Base-by-base conservation (phyloP, 306 rosid genomes). In the Pueraria montana region DNA sequence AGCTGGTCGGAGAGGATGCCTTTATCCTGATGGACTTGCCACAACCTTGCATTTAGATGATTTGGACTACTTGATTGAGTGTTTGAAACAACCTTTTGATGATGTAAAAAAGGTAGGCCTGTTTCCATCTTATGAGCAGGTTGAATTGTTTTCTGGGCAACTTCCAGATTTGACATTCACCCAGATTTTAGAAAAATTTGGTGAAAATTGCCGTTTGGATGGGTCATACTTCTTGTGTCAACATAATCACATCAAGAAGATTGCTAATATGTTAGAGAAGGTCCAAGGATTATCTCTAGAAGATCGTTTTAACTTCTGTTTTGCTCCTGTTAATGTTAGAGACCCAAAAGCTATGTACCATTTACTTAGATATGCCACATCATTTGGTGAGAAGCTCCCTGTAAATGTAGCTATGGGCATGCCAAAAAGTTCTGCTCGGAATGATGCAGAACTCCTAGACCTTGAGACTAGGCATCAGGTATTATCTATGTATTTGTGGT, bases 381-480 rank as follows among this genome's bases (percentile, higher is more conserved):
- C 89, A 0, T 93, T 89, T 76, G 85, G 96, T 86, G 89, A 87
- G 84, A 95, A 92, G 71, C 58, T 86, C 76, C 96, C 97, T 2
- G 97, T 91, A 80, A 91, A 80, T 84, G 80, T 92, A 73, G 90
- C 95, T 81, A 93, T 93, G 98, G 98, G 98, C 77, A 85, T 93
- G 87, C 99, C 96, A 3, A 89, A 61, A 81, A 79, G 79, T 64
- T 93, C 94, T 78, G 99, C 98, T 40, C 88, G 86, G 36, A 92
- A 80, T 84, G 93, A 95, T 83, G 53, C 87, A 20, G 98, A 95
- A 89, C 96, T 95, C 55, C 86, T 95, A 83, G 97, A 93, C 86
- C 98, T 95, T 24, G 97, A 95, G 91, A 87, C 92, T 49, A 90
- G 92, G 90, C 99, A 95, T 88, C 97, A 93, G 69, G 98, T 95